Base-by-base conservation (phyloP, 352 stramenopile species). In the Globisporangium yorkense region DNA sequence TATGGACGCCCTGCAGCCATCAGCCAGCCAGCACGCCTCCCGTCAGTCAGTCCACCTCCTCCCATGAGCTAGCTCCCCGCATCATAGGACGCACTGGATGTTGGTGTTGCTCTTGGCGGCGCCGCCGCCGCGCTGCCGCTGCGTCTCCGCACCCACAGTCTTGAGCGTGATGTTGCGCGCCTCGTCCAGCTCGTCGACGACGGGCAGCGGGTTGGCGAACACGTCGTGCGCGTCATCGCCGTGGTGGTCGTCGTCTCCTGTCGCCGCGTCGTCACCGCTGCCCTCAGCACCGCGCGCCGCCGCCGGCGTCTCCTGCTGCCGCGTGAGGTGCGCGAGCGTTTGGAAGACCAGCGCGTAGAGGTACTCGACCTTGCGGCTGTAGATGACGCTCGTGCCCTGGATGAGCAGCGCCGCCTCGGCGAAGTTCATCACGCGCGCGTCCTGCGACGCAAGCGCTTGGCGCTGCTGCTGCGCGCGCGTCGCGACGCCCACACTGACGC, bases 301-400 rank as follows among this genome's bases (percentile, higher is more conserved):
- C 8, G 15, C 9, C n/a, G 33, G 13, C 15, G 31, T 10, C n/a
- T 84, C 65, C 29, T 88, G 68, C 40, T 88, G 77, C 50, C 76
- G 77, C 33, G 73, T 80, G 40, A 91, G 63, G 51, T 97, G 87
- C 47, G 93, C 74, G 20, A 98, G 69, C 41, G 89, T 90, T 57
- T 97, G 86, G 68, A 95, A 96, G 51, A 97, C 91, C 1, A 98
- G 74, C 39, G 84, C 78, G 68, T 98, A 92, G 3, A 98, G 70
- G 62, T 98, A 97, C 70, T 98, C 92, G 40, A 98, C 92, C 67
- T 98, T 98, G 62, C 92, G 87, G 59, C 87, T 95, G 78, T 98
- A 98, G 51, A 97, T 92, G 77, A 96, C 74, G 18, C 79, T 90
- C 49, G 92, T 96, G 53, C 94, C 94, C 54, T 98, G 92, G 54